These are phyloP conservation scores for Ettlia oleoabundans DNA, from an alignment of 139 green algal genomes.

Conservation along the genomic window DNA sequence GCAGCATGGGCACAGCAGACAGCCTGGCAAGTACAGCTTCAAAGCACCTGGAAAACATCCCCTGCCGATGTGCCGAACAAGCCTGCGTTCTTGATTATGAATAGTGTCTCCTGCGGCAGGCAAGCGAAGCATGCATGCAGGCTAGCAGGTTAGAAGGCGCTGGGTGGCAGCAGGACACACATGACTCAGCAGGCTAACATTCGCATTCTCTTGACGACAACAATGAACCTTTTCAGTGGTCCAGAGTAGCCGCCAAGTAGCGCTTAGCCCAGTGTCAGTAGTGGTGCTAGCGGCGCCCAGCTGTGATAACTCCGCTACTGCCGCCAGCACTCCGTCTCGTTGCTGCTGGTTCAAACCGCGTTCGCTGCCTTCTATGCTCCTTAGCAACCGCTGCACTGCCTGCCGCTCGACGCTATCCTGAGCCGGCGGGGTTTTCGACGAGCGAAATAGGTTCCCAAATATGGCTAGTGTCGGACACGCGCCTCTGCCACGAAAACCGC, in stretches of 20 bases:
- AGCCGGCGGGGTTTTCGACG: too few relatives aligned
- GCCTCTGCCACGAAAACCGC: too few relatives aligned
- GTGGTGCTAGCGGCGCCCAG: conserved; percentile 30
- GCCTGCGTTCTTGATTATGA: conserved; percentile 82
- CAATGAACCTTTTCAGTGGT: conserved; percentile 78
- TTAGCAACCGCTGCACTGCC: not conserved
- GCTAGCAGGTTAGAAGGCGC: too few relatives aligned
- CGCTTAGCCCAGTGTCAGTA: conserved; percentile 47
- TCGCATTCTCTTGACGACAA: not conserved
- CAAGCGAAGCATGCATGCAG: too few relatives aligned
- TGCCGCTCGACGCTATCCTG: too few relatives aligned
- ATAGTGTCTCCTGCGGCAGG: conserved; percentile 74
- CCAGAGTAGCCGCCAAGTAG: conserved; percentile 84
- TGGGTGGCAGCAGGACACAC: too few relatives aligned
- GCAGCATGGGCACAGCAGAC: too few relatives aligned
- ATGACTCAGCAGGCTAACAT: not conserved
- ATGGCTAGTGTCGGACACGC: too few relatives aligned
- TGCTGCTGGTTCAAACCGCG: conserved; percentile 36
- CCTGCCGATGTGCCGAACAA: conserved; percentile 57
- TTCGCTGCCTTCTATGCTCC: conserved; percentile 26
- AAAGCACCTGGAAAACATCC: conserved; percentile 72
- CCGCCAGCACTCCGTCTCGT: conserved; percentile 36
- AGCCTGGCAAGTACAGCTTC: conserved; percentile 86
- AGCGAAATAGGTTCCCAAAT: too few relatives aligned
- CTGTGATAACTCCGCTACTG: conserved; percentile 44